These are phyloP conservation scores for Arachis hypogaea DNA, from an alignment of 306 rosid species.

Conservation along the genomic window DNA sequence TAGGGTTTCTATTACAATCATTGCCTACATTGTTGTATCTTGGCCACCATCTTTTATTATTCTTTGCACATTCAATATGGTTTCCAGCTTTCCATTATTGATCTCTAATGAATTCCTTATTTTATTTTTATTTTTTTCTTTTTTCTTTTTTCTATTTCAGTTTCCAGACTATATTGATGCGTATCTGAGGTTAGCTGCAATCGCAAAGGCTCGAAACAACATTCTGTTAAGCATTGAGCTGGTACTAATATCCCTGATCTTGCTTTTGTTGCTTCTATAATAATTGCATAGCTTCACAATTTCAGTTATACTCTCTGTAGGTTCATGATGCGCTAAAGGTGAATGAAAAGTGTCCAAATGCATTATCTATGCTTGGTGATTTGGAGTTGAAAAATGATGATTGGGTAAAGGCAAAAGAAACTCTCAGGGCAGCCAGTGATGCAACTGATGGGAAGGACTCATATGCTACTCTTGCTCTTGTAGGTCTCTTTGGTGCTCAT, in stretches of 20 bases:
- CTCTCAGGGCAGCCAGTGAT: slow-evolving; percentile 93
- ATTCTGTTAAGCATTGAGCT: slow-evolving; percentile 89
- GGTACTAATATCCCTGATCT: slow-evolving; percentile 54
- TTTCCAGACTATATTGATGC: slow-evolving; percentile 93
- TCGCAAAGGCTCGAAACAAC: slow-evolving; percentile 92
- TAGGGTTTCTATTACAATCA: neutral
- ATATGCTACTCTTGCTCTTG: slow-evolving; percentile 91
- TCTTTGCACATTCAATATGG: neutral
- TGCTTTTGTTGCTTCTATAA: slow-evolving; percentile 14
- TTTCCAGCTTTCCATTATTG: slow-evolving; percentile 1
- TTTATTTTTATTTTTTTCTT: neutral
- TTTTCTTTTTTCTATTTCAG: slow-evolving; percentile 49
- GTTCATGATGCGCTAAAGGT: slow-evolving; percentile 95
- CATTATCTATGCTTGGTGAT: slow-evolving; percentile 96
- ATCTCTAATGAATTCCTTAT: neutral
- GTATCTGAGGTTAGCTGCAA: slow-evolving; percentile 88
- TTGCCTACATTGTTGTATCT: neutral
- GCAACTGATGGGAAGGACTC: slow-evolving; percentile 97
- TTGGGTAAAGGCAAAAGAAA: slow-evolving; percentile 99
- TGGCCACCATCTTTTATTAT: neutral
- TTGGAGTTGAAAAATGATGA: slow-evolving; percentile 95
- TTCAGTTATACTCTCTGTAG: slow-evolving; percentile 49
- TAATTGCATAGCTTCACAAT: slow-evolving; percentile 20
- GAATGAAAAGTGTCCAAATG: slow-evolving; percentile 88
- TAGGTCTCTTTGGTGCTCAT: slow-evolving; percentile 43